Base-by-base conservation (phyloP, 306 rosid species). In the Cucumis hystrix region DNA sequence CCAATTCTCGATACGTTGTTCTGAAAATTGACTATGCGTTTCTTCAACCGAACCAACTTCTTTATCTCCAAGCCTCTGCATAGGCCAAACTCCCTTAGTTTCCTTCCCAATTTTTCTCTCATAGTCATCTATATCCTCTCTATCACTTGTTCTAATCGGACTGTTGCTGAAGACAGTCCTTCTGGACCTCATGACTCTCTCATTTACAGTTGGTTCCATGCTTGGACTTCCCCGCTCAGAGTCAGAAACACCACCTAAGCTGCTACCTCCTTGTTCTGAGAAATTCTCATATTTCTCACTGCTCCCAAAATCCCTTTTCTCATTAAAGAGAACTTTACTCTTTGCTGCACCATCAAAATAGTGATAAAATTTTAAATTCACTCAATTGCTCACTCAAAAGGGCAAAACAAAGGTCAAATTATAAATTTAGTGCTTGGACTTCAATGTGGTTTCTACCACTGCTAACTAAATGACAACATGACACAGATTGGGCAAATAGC, bases 261-360 rank as follows among this genome's bases (percentile, higher is more conserved):
- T 40, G 64, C 75, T 41, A 47, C 57, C 65, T 77, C 62, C 57
- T 77, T 81, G 73, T 73, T 84, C 82, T 55, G 82, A 79, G 41
- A 80, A 77, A 67, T 11, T 40, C 79, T 64, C 85, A 49, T 65
- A 73, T 33, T 81, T 86, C 54, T 82, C 83, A 47, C 37, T 65
- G 43, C 61, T 59, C 79, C 69, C 71, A 45, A 20, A 51, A 57
- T 69, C 60, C 52, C 10, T 80, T 66, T 74, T 78, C 74, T 74
- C 84, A 61, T 18, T 75, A 51, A 62, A 66, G 5, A 66, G 39
- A 54, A 41, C 79, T 57, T 76, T 78, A 79, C 78, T 80, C 80
- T 84, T 86, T 7, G 79, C 84, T 86, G 85, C 39, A 77, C 54
- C 69, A 81, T 51, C 11, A 74, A 63, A 78, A 65, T 66, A 30